Percentiles rank a stretch among this genome's conserved stretches.
Evolutionary conservation across 1,284 basidiomycete species (phyloP).

Genomic region (Papiliotrema nemorosa): DNA sequence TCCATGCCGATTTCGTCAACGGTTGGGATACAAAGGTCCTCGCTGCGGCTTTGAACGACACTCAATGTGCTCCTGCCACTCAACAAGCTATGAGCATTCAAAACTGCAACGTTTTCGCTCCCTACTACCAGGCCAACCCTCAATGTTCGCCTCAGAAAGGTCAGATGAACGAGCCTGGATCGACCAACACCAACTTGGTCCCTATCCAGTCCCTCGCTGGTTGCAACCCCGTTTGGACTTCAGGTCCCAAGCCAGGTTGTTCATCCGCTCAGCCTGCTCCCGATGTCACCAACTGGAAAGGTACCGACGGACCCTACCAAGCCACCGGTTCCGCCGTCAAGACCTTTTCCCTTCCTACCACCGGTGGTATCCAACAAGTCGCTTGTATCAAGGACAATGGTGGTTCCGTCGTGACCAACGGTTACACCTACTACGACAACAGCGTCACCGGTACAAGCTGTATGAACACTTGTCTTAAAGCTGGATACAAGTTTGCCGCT

Average conservation of each 20-base stretch:
- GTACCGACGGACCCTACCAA: constrained; percentile 21
- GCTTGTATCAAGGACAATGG: constrained; percentile 22
- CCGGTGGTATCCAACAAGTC: constrained; percentile 24
- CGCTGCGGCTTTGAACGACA: constrained; percentile 20
- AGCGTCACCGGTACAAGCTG: constrained; percentile 15
- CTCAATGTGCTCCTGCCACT: constrained; percentile 16
- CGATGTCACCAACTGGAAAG: constrained; percentile 18
- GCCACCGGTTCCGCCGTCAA: constrained; percentile 12
- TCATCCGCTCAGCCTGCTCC: constrained; percentile 13
- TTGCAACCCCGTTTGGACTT: constrained; percentile 30
- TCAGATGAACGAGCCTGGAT: constrained; percentile 19
- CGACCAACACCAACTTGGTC: constrained; percentile 21
- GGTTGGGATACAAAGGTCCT: constrained; percentile 34
- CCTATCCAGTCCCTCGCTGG: constrained; percentile 24
- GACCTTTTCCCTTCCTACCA: constrained; percentile 13
- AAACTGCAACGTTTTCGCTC: constrained; percentile 25
- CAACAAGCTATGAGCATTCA: not conserved
- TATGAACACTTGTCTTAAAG: constrained; percentile 13
- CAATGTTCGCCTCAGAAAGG: constrained; percentile 29
- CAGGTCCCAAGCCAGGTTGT: constrained; percentile 25
- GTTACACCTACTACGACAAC: constrained; percentile 6
- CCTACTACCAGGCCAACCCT: constrained; percentile 14
- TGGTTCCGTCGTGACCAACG: constrained; percentile 1
- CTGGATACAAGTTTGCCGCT: constrained; percentile 17
- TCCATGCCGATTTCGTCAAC: constrained; percentile 39